Evolutionary conservation across 2,329 filamentous ascomycete species (phyloP).

Genomic region (Colletotrichum abscissum): DNA sequence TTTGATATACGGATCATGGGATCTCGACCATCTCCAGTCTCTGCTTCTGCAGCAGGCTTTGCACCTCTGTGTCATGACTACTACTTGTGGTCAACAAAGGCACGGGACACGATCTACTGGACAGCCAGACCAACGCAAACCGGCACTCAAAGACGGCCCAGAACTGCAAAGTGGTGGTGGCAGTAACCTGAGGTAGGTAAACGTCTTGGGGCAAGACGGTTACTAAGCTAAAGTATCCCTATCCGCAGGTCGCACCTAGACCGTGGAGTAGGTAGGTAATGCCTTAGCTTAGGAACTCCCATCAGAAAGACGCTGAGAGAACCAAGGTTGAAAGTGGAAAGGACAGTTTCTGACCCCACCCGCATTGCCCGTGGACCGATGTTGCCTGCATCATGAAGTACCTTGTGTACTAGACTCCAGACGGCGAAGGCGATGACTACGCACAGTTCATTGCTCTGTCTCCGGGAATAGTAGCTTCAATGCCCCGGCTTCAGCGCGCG

Average conservation of each 20-base stretch:
- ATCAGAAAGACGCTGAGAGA: background rate
- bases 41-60: background rate
- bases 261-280: background rate
- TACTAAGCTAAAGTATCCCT: background rate
- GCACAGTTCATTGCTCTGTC: background rate
- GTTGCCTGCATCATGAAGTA: background rate
- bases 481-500: background rate
- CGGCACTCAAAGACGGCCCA: constrained; percentile 31
- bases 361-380: background rate
- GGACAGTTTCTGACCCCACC: no score
- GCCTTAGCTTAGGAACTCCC: background rate
- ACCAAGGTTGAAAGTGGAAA: no score
- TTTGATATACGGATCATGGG: background rate
- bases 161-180: background rate
- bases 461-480: background rate
- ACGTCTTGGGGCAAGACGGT: background rate
- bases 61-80: background rate
- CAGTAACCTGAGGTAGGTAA: background rate
- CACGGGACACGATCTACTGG: background rate
- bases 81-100: background rate
- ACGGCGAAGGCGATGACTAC: no score
- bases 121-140: constrained; percentile 4
- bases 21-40: background rate
- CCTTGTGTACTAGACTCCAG: background rate
- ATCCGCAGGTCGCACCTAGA: background rate